Evolutionary conservation across 2,329 filamentous ascomycete species (phyloP), one percentile per base, ranked within the genome.

Genomic region (Colletotrichum destructivum): DNA sequence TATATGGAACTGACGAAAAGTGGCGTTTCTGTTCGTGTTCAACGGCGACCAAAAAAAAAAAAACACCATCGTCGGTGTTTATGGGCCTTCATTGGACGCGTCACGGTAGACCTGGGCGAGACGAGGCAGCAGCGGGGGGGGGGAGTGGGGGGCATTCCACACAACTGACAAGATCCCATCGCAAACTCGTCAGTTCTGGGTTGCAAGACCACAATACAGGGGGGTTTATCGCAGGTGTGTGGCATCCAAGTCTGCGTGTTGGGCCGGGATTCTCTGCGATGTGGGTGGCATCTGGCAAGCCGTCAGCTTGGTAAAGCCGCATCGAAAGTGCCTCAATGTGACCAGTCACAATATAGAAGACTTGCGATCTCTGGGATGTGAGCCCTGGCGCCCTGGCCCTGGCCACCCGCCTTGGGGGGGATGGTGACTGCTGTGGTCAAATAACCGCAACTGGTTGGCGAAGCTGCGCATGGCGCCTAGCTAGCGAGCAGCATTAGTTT

Each of bases 241-340:
- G 26, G 26, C 56, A 67, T 35, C 68, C 68, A 26, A 26, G 26
- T 26, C 42, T 51, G 64, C n/a, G 31, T 18, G 12, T 7, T 35
- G 56, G 23, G n/a, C 49, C 12, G 57, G 64, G 68, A 44, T 40
- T 13, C 26, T 46, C 51, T 55, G 26, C 63, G 35, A 62, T 42
- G 49, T 42, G 63, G 56, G 46, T 55, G 66, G 61, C 11, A 70
- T 40, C 26, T 56, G 47, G 62, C 47, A 46, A 26, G 18, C 21
- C 26, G 18, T 51, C 44, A 57, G 31, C 40, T 60, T 59, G 31
- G 61, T 35, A 70, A 60, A 23, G n/a, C 40, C 54, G 15, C 59
- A 40, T 69, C 46, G 62, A 65, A 54, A 60, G 67, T 60, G 55
- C 67, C 52, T 69, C 62, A 66, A 55, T 66, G 42, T 67, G 67